phyloP scores from a whole-genome alignment of 1,139 yeast genomes.

The Spathaspora jeffriesii region DNA sequence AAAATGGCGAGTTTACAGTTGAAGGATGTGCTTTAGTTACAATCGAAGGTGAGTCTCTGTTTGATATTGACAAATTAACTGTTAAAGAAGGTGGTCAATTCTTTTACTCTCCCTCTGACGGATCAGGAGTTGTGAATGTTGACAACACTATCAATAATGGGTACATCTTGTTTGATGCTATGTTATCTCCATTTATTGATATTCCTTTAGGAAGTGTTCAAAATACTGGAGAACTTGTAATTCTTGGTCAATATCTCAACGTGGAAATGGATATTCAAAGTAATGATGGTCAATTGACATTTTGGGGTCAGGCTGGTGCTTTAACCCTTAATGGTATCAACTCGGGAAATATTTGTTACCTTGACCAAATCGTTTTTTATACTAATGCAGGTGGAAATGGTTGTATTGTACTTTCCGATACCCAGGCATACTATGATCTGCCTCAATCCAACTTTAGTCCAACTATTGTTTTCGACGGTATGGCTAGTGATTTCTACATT shows the following conservation, averaged over 20 bases:
- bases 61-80: not conserved
- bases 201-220: not conserved
- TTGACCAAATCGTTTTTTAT: not conserved
- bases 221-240: not conserved
- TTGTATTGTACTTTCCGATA: constrained; percentile 1
- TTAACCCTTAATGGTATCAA: not conserved
- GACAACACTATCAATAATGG: not conserved
- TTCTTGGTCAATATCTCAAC: not conserved
- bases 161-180: not conserved
- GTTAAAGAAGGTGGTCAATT: not conserved
- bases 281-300: not conserved
- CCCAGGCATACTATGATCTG: not conserved
- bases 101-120: not conserved
- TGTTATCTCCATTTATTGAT: not conserved
- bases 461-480: not conserved
- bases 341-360: not conserved
- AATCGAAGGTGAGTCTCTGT: not conserved
- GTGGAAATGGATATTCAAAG: not conserved
- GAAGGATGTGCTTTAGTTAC: not conserved
- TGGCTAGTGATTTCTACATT: not conserved
- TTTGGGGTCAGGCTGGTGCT: not conserved
- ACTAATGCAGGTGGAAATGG: not conserved
- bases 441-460: not conserved
- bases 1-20: not conserved
- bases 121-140: not conserved